These are phyloP conservation scores for Aspergillus pseudoterreus DNA, from an alignment of 2,329 filamentous ascomycete genomes.

Conservation along the genomic window DNA sequence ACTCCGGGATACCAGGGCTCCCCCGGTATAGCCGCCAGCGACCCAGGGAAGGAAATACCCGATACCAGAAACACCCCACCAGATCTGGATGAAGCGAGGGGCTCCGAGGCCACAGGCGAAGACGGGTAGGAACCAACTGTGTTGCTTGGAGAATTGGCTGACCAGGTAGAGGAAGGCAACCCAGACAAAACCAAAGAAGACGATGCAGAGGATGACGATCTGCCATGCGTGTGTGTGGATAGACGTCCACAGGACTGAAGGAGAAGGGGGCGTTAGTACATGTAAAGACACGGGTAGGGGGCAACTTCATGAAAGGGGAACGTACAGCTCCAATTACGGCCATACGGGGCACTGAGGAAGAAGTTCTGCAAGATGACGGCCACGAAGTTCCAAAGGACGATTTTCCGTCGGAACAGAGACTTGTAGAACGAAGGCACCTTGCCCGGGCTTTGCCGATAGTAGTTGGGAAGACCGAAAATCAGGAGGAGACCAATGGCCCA, in stretches of 20 bases:
- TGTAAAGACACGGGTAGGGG: neutral
- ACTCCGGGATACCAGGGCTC: constrained; percentile 54
- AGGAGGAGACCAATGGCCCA: constrained; percentile 55
- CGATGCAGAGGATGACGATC: constrained; percentile 49
- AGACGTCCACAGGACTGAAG: constrained; percentile 54
- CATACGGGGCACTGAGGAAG: constrained; percentile 63
- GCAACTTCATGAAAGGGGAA: neutral
- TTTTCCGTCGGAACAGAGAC: constrained; percentile 58
- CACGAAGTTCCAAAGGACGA: constrained; percentile 65
- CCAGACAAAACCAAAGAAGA: constrained; percentile 57
- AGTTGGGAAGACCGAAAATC: constrained; percentile 59
- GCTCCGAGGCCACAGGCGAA: constrained; percentile 64
- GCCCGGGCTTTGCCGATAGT: constrained; percentile 62
- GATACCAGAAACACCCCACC: constrained; percentile 60
- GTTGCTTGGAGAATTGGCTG: constrained; percentile 53
- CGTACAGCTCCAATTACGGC: constrained; percentile 62
- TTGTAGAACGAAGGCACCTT: constrained; percentile 62
- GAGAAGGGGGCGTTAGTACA: constrained; percentile 4
- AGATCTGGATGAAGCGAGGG: constrained; percentile 65
- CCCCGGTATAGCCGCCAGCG: constrained; percentile 49
- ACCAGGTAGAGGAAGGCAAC: constrained; percentile 44
- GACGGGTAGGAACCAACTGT: constrained; percentile 65
- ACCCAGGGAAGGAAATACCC: constrained; percentile 62
- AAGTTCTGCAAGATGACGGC: constrained; percentile 64
- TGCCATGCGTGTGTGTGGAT: constrained; percentile 55